A percentile compares a stretch with the other conserved stretches of the same genome.
phyloP scores from a whole-genome alignment of 2,329 filamentous ascomycete species.

The Bipolaris oryzae region DNA sequence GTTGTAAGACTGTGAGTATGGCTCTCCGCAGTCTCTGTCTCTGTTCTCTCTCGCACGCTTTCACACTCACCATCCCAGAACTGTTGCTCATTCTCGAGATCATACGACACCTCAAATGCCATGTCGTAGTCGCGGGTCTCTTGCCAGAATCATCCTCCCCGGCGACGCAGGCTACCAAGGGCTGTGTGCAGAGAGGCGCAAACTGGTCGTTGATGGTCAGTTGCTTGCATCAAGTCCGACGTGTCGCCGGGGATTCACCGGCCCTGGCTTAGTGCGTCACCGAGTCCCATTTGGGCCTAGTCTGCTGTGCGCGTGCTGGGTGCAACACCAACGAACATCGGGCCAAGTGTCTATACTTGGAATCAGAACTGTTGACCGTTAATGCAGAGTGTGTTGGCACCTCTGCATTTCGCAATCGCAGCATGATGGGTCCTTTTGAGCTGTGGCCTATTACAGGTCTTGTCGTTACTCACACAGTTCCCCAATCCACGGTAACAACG shows the following conservation, averaged over 20 bases:
- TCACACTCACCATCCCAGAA: conserved; percentile 80
- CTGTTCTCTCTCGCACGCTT: not conserved
- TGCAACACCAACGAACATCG: conserved; percentile 4
- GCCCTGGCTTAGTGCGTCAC: conserved; percentile 32
- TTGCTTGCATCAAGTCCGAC: conserved; percentile 26
- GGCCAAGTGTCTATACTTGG: conserved; percentile 1
- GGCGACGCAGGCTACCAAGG: conserved; percentile 28
- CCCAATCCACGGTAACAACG: not conserved
- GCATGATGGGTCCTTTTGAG: not conserved
- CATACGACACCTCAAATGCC: conserved; percentile 71
- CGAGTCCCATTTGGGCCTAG: conserved; percentile 20
- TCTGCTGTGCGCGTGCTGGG: not conserved
- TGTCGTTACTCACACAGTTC: not conserved
- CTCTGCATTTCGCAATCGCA: not conserved
- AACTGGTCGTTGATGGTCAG: conserved; percentile 28
- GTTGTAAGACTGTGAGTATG: conserved; percentile 16
- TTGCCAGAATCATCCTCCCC: conserved; percentile 47
- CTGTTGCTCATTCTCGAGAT: conserved; percentile 78
- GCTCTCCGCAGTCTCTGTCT: conserved; percentile 16
- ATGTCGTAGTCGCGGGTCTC: conserved; percentile 54
- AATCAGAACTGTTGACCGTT: not conserved
- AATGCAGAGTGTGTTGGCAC: conserved; percentile 6
- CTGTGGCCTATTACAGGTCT: not conserved
- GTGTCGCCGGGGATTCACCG: conserved; percentile 29
- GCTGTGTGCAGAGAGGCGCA: conserved; percentile 27